Percentiles rank a stretch among this genome's conserved stretches.
These are phyloP conservation scores for Gastrolobium bilobum DNA, from an alignment of 306 rosid species.

Conservation along the genomic window DNA sequence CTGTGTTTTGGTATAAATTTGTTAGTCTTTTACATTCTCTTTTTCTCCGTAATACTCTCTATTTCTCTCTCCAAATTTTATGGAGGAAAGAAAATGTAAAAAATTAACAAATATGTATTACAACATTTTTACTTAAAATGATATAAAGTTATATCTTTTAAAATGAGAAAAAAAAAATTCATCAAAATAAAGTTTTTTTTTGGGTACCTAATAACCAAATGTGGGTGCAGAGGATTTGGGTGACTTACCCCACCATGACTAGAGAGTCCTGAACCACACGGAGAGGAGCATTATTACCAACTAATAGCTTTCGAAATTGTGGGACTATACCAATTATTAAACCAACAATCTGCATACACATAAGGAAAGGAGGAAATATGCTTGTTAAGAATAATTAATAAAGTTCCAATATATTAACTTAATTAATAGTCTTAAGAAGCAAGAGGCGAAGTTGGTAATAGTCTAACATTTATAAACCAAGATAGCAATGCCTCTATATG, in stretches of 20 bases:
- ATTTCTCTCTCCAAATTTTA: no score
- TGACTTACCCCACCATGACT: constrained; percentile 57
- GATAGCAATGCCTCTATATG: neutral
- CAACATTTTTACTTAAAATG: no score
- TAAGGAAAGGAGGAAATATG: neutral
- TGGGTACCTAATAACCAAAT: neutral
- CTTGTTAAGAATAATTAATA: neutral
- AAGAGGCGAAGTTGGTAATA: neutral
- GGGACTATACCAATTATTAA: constrained; percentile 54
- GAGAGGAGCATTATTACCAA: constrained; percentile 51
- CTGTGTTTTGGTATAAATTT: no score
- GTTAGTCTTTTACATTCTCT: no score
- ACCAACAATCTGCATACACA: constrained; percentile 53
- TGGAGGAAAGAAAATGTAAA: no score
- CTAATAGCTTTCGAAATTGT: constrained; percentile 39
- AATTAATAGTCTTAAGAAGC: neutral
- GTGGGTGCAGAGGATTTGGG: neutral
- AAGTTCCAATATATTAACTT: neutral
- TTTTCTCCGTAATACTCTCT: no score
- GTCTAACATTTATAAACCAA: neutral
- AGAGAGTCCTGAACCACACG: constrained; percentile 50
- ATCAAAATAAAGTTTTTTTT: no score
- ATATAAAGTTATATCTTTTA: no score
- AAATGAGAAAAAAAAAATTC: no score
- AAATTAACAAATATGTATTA: no score